Base-by-base conservation (phyloP, 2,329 filamentous ascomycete species). In the Microdochium paspali region DNA sequence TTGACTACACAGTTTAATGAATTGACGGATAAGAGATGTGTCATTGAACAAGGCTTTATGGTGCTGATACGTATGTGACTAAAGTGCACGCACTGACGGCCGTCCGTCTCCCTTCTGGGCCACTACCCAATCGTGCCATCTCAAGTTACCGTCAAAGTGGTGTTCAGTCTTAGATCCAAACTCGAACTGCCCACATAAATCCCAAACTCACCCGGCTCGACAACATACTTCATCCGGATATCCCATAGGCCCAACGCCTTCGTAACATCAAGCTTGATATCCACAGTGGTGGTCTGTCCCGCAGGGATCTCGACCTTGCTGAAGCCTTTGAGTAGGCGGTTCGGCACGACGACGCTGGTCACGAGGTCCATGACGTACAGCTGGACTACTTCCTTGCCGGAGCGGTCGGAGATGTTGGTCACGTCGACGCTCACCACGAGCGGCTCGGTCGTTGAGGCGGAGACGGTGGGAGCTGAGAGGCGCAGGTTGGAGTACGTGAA, bases 151-250 rank as follows among this genome's bases (percentile, higher is more conserved):
- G 71, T 77, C 43, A 82, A 71, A 2, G 73, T 82, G 28, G 71
- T 70, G 56, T 78, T 82, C 0, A 67, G 68, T 52, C 72, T 72
- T 47, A 83, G 58, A 60, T 82, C 74, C 47, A 66, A 66, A 54
- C 79, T 83, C 23, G 74, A 76, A 46, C 68, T 72, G n/a, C 83
- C 85, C 15, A 84, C 74, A 47, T 73, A 68, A 10, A 87, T 67
- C 4, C 72, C 64, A 60, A 88, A 89, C 35, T 82, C 74, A 1
- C 85, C 85, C 3, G 77, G 76, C 70, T 89, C 85, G 31, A 89
- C 84, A 23, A 86, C 81, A 61, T 88, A 88, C 61, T 82, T 66
- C 80, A 87, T 84, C 28, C 64, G 68, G 12, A 64, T 55, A 59
- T 79, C 67, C 78, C 78, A 82, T 7, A 82, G 56, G 0, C 77